A percentile compares a stretch with the other conserved stretches of the same genome.
Evolutionary conservation across 1,139 yeast genomes (phyloP).

Genomic region (Suhomyces wounanorum): DNA sequence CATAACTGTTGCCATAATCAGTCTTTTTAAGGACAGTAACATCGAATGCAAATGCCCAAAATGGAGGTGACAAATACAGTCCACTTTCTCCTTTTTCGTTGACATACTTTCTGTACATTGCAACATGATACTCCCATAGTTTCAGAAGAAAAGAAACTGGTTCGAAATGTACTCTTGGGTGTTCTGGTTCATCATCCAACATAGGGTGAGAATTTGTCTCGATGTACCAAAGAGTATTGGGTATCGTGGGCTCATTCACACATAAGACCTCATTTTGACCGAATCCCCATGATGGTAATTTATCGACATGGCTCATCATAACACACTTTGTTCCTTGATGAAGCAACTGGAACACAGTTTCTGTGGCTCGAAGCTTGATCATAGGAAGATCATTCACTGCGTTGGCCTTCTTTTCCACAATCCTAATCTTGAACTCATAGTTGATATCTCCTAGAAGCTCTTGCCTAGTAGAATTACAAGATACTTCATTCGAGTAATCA

Average conservation of each 20-base stretch:
- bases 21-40: constrained; percentile 33
- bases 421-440: constrained; percentile 53
- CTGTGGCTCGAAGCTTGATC: constrained; percentile 50
- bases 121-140: constrained; percentile 36
- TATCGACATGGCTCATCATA: constrained; percentile 60
- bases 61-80: constrained; percentile 22
- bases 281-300: constrained; percentile 70
- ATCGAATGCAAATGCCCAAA: constrained; percentile 42
- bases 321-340: constrained; percentile 65
- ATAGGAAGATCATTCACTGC: constrained; percentile 35
- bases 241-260: constrained; percentile 59
- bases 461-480: constrained; percentile 58
- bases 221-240: constrained; percentile 64
- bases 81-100: constrained; percentile 26
- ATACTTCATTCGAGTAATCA: constrained; percentile 76
- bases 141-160: constrained; percentile 28
- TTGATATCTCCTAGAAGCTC: constrained; percentile 48
- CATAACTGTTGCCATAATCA: constrained; percentile 34
- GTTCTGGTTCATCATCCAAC: constrained; percentile 29
- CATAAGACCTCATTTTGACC: constrained; percentile 78
- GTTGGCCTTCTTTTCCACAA: constrained; percentile 31
- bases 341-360: constrained; percentile 57
- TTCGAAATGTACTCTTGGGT: constrained; percentile 30
- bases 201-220: constrained; percentile 63
- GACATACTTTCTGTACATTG: constrained; percentile 34